Conservation (phyloP, 768 basidiomycete species). For the Dentipellis sp. region DNA sequence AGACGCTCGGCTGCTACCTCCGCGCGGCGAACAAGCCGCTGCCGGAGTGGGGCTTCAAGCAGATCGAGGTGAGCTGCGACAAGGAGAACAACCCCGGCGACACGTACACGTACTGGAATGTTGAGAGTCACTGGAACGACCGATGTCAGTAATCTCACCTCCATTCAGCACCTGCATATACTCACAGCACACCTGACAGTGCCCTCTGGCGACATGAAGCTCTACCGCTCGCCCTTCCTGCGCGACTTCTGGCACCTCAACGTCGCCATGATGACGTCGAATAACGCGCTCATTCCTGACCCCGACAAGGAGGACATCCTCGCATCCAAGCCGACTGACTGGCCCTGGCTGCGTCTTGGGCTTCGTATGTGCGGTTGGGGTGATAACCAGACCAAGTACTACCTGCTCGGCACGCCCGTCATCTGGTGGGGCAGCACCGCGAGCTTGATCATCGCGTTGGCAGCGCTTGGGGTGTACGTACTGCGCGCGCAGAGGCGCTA, state of each 20-base stretch:
- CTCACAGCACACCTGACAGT: constrained; percentile 37
- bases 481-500: constrained; percentile 83
- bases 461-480: constrained; percentile 58
- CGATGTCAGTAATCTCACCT: constrained; percentile 50
- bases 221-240: constrained; percentile 86
- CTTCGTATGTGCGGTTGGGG: constrained; percentile 98
- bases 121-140: constrained; percentile 96
- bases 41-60: constrained; percentile 99
- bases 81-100: constrained; percentile 79
- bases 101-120: constrained; percentile 92
- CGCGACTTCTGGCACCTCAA: constrained; percentile 99
- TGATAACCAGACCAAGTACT: constrained; percentile 81
- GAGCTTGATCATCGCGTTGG: constrained; percentile 49
- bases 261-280: constrained; percentile 99
- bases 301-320: constrained; percentile 98
- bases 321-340: constrained; percentile 86
- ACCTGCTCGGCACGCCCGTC: constrained; percentile 85
- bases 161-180: background rate
- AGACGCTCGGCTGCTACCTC: constrained; percentile 75
- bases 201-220: constrained; percentile 71
- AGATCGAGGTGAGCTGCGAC: constrained; percentile 91
- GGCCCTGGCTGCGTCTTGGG: constrained; percentile 87
- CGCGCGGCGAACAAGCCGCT: constrained; percentile 81
- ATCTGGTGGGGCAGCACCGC: constrained; percentile 81
- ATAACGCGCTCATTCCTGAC: constrained; percentile 95